These are phyloP conservation scores for Linaria vulgaris DNA, from an alignment of 257 asterid genomes.

Conservation along the genomic window DNA sequence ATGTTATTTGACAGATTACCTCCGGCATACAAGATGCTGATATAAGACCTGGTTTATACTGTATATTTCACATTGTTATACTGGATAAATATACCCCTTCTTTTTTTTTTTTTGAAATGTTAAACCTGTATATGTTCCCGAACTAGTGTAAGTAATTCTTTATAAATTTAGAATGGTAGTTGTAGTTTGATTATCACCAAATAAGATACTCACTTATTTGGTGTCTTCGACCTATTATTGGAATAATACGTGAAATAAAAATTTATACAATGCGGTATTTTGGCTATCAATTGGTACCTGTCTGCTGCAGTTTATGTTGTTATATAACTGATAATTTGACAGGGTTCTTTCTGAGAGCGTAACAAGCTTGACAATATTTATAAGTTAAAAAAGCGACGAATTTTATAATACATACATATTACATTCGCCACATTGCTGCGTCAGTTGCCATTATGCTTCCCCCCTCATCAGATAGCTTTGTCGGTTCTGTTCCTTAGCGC, in stretches of 20 bases:
- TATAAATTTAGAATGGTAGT: constrained; percentile 5
- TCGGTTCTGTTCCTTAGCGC: no score
- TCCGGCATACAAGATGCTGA: constrained; percentile 5
- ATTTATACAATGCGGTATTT: background rate
- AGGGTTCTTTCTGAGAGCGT: no score
- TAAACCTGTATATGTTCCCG: constrained; percentile 1
- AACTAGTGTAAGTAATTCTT: constrained; percentile 13
- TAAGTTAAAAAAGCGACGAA: no score
- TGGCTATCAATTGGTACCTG: background rate
- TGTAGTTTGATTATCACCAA: constrained; percentile 10
- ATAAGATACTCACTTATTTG: background rate
- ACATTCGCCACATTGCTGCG: no score
- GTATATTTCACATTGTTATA: constrained; percentile 1
- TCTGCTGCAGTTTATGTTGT: background rate
- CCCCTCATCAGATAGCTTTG: no score
- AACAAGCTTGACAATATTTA: no score
- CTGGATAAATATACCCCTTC: background rate
- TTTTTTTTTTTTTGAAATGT: background rate
- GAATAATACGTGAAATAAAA: background rate
- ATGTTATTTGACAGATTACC: constrained; percentile 38
- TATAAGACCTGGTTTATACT: constrained; percentile 11
- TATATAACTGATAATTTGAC: no score
- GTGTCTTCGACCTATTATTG: constrained; percentile 13
- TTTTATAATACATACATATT: no score
- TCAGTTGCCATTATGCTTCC: no score